Percentiles rank a stretch among this genome's conserved stretches.
phyloP scores from a whole-genome alignment of 768 basidiomycete species.

The Calocybe cyanea region DNA sequence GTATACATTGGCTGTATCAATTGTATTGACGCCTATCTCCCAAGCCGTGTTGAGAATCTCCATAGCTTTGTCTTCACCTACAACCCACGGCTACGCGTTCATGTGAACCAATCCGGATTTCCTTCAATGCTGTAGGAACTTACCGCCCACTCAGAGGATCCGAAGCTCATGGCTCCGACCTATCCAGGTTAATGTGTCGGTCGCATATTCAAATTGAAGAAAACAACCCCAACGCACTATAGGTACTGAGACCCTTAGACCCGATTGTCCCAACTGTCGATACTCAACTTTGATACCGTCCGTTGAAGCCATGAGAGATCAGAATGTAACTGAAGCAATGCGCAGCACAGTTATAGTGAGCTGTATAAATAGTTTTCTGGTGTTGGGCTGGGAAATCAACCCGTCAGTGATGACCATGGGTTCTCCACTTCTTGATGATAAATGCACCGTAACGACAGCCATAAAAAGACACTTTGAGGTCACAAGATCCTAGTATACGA shows the following conservation, averaged over 20 bases:
- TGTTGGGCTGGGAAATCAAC: too few species aligned
- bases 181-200: background rate
- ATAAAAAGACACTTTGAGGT: too few species aligned
- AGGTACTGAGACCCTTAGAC: slow-evolving; percentile 3
- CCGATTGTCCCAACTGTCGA: slow-evolving; percentile 5
- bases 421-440: too few species aligned
- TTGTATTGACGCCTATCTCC: slow-evolving; percentile 31
- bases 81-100: slow-evolving; percentile 40
- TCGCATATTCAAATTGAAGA: background rate
- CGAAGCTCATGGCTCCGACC: slow-evolving; percentile 8
- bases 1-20: slow-evolving; percentile 35
- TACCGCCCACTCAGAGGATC: slow-evolving; percentile 5
- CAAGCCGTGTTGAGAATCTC: slow-evolving; percentile 46
- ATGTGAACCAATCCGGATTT: background rate
- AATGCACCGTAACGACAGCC: too few species aligned
- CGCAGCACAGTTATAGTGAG: too few species aligned
- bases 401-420: too few species aligned
- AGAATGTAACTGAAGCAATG: too few species aligned
- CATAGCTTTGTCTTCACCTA: slow-evolving; percentile 41
- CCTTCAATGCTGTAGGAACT: background rate
- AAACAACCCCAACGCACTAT: background rate
- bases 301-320: background rate
- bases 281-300: background rate
- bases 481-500: too few species aligned
- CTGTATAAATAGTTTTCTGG: too few species aligned